These are phyloP conservation scores for Backusella tuberculispora DNA, from an alignment of 192 early-diverging fungal species.

Conservation along the genomic window DNA sequence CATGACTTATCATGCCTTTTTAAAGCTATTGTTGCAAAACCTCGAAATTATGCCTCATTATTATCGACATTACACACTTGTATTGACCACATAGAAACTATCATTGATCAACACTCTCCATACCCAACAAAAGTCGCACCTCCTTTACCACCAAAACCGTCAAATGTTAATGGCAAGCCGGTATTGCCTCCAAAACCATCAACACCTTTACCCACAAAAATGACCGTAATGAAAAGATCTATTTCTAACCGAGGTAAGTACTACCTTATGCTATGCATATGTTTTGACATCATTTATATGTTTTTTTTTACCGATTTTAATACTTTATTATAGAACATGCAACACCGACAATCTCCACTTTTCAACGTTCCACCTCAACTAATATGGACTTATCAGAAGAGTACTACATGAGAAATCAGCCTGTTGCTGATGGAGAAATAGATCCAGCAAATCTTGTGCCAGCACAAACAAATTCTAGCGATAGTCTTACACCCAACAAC, in stretches of 20 bases:
- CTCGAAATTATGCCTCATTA: conserved; percentile 3
- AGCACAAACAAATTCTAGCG: conserved; percentile 50
- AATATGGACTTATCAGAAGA: conserved; percentile 7
- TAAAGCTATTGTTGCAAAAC: conserved; percentile 21
- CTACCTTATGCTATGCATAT: not conserved
- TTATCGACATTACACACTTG: conserved; percentile 19
- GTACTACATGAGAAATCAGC: not conserved
- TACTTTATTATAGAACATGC: not conserved
- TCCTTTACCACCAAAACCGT: conserved; percentile 24
- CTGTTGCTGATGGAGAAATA: conserved; percentile 29
- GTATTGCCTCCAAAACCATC: conserved; percentile 26
- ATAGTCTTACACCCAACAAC: conserved; percentile 39
- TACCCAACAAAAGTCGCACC: not conserved
- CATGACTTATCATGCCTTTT: conserved; percentile 9
- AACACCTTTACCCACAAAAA: not conserved
- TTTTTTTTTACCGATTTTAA: not conserved
- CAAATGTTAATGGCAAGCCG: conserved; percentile 17
- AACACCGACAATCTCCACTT: conserved; percentile 19
- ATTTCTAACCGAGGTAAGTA: conserved; percentile 19
- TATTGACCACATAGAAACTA: conserved; percentile 19
- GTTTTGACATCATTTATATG: not conserved
- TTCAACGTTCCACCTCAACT: conserved; percentile 32
- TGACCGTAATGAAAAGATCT: conserved; percentile 1
- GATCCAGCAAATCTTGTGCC: conserved; percentile 55
- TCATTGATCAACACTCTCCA: conserved; percentile 18